phyloP scores from a whole-genome alignment of 2,329 filamentous ascomycete species.

The Diaporthe nobilis region DNA sequence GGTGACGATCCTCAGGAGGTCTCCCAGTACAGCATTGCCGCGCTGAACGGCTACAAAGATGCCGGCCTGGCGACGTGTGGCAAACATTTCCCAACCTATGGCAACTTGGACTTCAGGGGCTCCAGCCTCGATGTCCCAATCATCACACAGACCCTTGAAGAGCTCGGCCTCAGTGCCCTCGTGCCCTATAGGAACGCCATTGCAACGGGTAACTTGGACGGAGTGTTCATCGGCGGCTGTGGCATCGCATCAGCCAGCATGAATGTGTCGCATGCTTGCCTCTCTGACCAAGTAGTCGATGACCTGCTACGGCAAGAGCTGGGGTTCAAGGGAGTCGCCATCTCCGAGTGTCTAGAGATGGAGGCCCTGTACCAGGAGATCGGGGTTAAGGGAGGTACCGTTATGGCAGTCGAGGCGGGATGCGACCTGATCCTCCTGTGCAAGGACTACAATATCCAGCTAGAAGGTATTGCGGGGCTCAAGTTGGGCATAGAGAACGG shows the following conservation, averaged over 20 bases:
- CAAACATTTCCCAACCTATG: slow-evolving; percentile 97
- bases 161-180: slow-evolving; percentile 90
- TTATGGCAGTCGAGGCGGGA: slow-evolving; percentile 97
- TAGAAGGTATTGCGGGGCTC: slow-evolving; percentile 91
- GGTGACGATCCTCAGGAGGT: slow-evolving; percentile 97
- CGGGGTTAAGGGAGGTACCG: slow-evolving; percentile 94
- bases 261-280: slow-evolving; percentile 94
- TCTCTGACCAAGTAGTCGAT: slow-evolving; percentile 94
- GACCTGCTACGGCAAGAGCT: slow-evolving; percentile 90
- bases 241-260: slow-evolving; percentile 92
- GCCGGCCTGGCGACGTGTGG: slow-evolving; percentile 91
- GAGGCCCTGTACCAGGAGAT: slow-evolving; percentile 95
- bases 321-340: slow-evolving; percentile 90
- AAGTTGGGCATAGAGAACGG: slow-evolving; percentile 92
- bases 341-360: slow-evolving; percentile 97
- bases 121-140: slow-evolving; percentile 94
- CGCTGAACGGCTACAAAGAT: slow-evolving; percentile 93
- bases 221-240: slow-evolving; percentile 96
- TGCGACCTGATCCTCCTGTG: slow-evolving; percentile 94
- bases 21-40: slow-evolving; percentile 90
- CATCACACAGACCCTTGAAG: slow-evolving; percentile 94
- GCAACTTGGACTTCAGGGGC: slow-evolving; percentile 92
- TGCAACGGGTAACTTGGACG: slow-evolving; percentile 83
- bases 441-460: slow-evolving; percentile 87
- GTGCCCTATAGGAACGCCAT: slow-evolving; percentile 95